These are phyloP conservation scores for Stentor roeselii DNA, from an alignment of 73 alveolate species.

Conservation along the genomic window DNA sequence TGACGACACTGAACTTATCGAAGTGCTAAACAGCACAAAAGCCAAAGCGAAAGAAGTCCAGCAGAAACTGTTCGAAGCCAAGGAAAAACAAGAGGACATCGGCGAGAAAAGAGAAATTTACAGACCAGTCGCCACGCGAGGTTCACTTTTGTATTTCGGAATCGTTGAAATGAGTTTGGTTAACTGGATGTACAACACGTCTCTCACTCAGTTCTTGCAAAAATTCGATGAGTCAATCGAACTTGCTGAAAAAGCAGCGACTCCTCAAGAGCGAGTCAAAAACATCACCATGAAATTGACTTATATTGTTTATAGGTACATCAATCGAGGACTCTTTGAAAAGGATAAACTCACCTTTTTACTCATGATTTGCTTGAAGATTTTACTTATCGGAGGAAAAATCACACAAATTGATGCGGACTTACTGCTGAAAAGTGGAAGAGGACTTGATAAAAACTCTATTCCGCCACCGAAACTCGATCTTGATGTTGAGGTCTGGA, in stretches of 20 bases:
- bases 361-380: slow-evolving; percentile 95
- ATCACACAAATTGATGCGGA: slow-evolving; percentile 87
- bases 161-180: slow-evolving; percentile 95
- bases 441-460: slow-evolving; percentile 85
- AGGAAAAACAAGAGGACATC: slow-evolving; percentile 92
- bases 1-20: slow-evolving; percentile 98
- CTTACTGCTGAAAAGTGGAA: slow-evolving; percentile 97
- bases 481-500: slow-evolving; percentile 97
- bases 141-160: slow-evolving; percentile 93
- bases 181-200: slow-evolving; percentile 99
- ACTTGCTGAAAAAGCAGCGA: slow-evolving; percentile 81
- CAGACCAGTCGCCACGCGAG: slow-evolving; percentile 99
- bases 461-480: slow-evolving; percentile 86
- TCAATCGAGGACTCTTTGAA: slow-evolving; percentile 99
- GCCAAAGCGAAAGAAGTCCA: slow-evolving; percentile 98
- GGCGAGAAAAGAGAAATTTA: slow-evolving; percentile 99
- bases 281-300: slow-evolving; percentile 80
- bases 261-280: slow-evolving; percentile 89
- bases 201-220: slow-evolving; percentile 98
- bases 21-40: slow-evolving; percentile 97
- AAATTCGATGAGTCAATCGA: slow-evolving; percentile 96
- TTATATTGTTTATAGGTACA: slow-evolving; percentile 94
- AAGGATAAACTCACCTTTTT: slow-evolving; percentile 98
- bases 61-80: slow-evolving; percentile 95
- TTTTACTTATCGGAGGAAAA: slow-evolving; percentile 94